Evolutionary conservation across 2,329 filamentous ascomycete species (phyloP).

Genomic region (Neopestalotiopsis rosae): DNA sequence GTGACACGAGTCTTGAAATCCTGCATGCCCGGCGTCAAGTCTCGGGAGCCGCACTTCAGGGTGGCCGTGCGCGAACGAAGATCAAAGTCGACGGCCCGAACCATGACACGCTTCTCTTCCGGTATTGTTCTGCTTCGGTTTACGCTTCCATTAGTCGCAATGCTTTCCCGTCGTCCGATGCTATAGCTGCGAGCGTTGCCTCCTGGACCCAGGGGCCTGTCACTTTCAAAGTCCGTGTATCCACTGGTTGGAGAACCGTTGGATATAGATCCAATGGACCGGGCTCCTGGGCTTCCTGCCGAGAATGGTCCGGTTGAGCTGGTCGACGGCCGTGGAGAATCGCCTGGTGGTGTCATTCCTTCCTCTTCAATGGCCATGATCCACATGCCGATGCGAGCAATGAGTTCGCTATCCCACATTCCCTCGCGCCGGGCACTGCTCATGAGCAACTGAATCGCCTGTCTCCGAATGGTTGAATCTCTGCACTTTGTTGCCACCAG

Average conservation of each 20-base stretch:
- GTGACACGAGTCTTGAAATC: slow-evolving; percentile 55
- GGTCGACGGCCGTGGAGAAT: slow-evolving; percentile 33
- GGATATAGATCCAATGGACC: slow-evolving; percentile 32
- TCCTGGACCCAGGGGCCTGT: slow-evolving; percentile 45
- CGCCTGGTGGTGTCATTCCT: slow-evolving; percentile 35
- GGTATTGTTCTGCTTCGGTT: slow-evolving; percentile 45
- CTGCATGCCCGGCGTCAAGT: slow-evolving; percentile 49
- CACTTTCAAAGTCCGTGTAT: slow-evolving; percentile 41
- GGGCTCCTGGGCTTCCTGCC: slow-evolving; percentile 27
- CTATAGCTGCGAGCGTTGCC: slow-evolving; percentile 49
- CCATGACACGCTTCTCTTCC: slow-evolving; percentile 60
- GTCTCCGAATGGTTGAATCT: slow-evolving; percentile 59
- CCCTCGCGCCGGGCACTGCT: slow-evolving; percentile 68
- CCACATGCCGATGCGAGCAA: slow-evolving; percentile 61
- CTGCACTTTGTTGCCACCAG: slow-evolving; percentile 71
- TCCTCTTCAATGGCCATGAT: slow-evolving; percentile 61
- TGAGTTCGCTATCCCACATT: slow-evolving; percentile 71
- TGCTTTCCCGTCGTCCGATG: slow-evolving; percentile 30
- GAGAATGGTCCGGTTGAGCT: slow-evolving; percentile 33
- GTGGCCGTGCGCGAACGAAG: slow-evolving; percentile 55
- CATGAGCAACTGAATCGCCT: slow-evolving; percentile 65
- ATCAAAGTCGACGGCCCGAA: slow-evolving; percentile 62
- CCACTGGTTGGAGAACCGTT: slow-evolving; percentile 27
- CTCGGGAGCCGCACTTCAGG: slow-evolving; percentile 59
- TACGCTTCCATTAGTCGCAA: slow-evolving; percentile 23